A percentile compares a stretch with the other conserved stretches of the same genome.
These are phyloP conservation scores for Persicaria maculosa DNA, from an alignment of 148 eudicot genomes.

Conservation along the genomic window DNA sequence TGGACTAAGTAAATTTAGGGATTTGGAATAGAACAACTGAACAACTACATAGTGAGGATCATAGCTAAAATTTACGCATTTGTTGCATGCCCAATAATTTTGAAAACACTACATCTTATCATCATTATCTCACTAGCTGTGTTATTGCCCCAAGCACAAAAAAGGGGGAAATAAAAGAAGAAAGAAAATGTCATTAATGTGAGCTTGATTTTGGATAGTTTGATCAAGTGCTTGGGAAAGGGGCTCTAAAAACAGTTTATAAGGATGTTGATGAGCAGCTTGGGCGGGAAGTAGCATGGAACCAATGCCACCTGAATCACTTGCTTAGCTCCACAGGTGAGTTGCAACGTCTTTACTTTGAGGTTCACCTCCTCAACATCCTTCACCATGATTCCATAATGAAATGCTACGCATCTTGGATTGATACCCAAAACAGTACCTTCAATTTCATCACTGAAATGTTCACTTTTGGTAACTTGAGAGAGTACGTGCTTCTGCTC, in stretches of 20 bases:
- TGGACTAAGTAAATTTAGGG: too few species aligned
- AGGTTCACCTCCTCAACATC: constrained; percentile 69
- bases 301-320: constrained; percentile 51
- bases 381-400: constrained; percentile 65
- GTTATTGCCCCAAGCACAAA: too few species aligned
- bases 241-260: constrained; percentile 74
- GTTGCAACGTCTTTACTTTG: constrained; percentile 57
- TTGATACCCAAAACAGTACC: constrained; percentile 43
- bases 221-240: constrained; percentile 64
- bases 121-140: too few species aligned
- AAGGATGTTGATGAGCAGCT: constrained; percentile 65
- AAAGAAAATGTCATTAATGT: too few species aligned
- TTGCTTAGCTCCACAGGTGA: constrained; percentile 51
- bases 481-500: constrained; percentile 45
- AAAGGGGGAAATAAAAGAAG: too few species aligned
- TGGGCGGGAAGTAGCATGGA: constrained; percentile 88
- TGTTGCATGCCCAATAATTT: not conserved
- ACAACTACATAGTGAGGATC: too few species aligned
- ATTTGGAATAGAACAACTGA: too few species aligned
- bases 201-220: constrained; percentile 33
- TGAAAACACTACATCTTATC: too few species aligned
- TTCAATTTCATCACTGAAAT: constrained; percentile 90
- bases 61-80: not conserved
- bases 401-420: constrained; percentile 57
- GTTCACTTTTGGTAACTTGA: constrained; percentile 82